Base-by-base conservation (phyloP, 2,329 filamentous ascomycete species). In the Calonectria leucothoes region DNA sequence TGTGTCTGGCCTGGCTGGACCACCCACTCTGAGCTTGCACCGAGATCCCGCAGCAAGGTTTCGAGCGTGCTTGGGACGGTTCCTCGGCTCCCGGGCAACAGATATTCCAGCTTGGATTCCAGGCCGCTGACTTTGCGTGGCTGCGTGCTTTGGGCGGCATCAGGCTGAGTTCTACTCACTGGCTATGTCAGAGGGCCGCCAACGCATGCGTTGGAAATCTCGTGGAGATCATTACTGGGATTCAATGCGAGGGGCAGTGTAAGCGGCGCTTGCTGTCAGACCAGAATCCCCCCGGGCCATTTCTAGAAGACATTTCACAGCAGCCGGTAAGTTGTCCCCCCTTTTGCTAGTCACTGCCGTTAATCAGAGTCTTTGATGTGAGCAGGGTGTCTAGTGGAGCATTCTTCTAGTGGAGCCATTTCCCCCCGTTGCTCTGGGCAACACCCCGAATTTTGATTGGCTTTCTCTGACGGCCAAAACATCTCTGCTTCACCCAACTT, bases 351-450 rank as follows among this genome's bases (percentile, higher is more conserved):
- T 64, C 17, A n/a, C 17, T n/a, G 23, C 35, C 39, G 20, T 64
- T 64, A 31, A 64, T n/a, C 25, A 23, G 33, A 12, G 31, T 31
- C 23, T 27, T 17, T n/a, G n/a, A n/a, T n/a, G n/a, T n/a, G n/a
- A n/a, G n/a, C n/a, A n/a, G n/a, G n/a, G n/a, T n/a, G n/a, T n/a
- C n/a, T n/a, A n/a, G n/a, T n/a, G n/a, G n/a, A n/a, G n/a, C n/a
- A n/a, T n/a, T n/a, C n/a, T n/a, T n/a, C n/a, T n/a, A n/a, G n/a
- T n/a, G n/a, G n/a, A n/a, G n/a, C n/a, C n/a, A n/a, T n/a, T n/a
- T n/a, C n/a, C n/a, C 14, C n/a, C 55, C 69, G 83, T 84, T 84
- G 82, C 81, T 77, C 71, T 42, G 75, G 75, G 80, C 81, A 83
- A 83, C 81, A 78, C 66, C 70, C 59, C 74, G 31, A 66, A 67